phyloP scores from a whole-genome alignment of 345 rosid genomes.

The Salix suchowensis region DNA sequence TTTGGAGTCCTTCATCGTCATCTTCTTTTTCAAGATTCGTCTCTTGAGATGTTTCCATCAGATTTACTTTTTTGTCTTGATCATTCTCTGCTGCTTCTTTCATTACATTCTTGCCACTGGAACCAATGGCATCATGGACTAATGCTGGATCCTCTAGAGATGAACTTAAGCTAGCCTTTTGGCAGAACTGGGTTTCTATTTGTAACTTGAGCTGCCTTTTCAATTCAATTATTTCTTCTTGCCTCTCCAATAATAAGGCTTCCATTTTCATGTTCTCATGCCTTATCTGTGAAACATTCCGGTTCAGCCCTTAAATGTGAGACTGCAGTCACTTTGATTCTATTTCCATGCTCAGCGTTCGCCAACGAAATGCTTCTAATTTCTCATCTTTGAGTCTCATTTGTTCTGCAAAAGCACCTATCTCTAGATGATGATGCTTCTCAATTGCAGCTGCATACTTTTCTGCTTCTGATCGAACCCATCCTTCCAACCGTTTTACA shows the following conservation, averaged over 20 bases:
- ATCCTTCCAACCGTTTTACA: slow-evolving; percentile 48
- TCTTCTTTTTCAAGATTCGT: slow-evolving; percentile 25
- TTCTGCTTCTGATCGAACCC: slow-evolving; percentile 60
- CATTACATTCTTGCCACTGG: slow-evolving; percentile 36
- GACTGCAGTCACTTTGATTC: slow-evolving; percentile 69
- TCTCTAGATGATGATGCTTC: slow-evolving; percentile 62
- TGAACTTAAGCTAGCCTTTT: slow-evolving; percentile 27
- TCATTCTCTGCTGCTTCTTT: slow-evolving; percentile 34
- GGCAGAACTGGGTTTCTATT: slow-evolving; percentile 25
- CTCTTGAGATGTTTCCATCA: slow-evolving; percentile 22
- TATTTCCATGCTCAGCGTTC: slow-evolving; percentile 63
- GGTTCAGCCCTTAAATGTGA: slow-evolving; percentile 54
- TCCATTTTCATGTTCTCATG: slow-evolving; percentile 54
- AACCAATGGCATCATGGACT: slow-evolving; percentile 25
- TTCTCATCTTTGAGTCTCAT: slow-evolving; percentile 80
- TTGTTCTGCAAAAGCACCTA: slow-evolving; percentile 65
- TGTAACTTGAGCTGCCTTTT: slow-evolving; percentile 41
- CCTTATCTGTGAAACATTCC: slow-evolving; percentile 53
- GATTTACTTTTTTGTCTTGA: slow-evolving; percentile 24
- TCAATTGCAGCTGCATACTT: slow-evolving; percentile 47
- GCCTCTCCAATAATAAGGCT: slow-evolving; percentile 39
- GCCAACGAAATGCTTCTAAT: slow-evolving; percentile 68
- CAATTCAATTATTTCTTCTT: slow-evolving; percentile 44
- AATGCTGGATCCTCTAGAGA: slow-evolving; percentile 30
- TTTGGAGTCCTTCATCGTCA: neutral